Conservation (phyloP, 352 stramenopile genomes). For the Globisporangium rhizosaccharum region DNA sequence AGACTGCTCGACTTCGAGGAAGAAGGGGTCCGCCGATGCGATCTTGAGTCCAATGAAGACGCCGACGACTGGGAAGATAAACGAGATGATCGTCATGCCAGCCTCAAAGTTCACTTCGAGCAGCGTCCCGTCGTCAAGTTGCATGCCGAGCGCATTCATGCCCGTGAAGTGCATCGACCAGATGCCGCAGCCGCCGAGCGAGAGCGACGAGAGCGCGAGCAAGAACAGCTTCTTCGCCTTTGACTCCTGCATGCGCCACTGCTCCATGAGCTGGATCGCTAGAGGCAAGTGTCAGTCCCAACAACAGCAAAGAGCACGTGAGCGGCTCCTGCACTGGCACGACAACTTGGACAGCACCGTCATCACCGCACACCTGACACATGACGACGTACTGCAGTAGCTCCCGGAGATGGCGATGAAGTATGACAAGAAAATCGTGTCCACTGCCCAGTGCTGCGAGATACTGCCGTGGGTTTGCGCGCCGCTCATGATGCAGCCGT, state of each 20-base stretch:
- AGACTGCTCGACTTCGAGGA: conserved; percentile 50
- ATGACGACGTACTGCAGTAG: conserved; percentile 44
- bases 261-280: conserved; percentile 73
- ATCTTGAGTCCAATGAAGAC: conserved; percentile 55
- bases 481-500: no score
- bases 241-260: conserved; percentile 45
- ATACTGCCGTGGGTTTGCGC: not conserved
- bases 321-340: not conserved
- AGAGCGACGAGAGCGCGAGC: conserved; percentile 29
- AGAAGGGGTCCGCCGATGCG: conserved; percentile 54
- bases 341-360: not conserved
- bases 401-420: conserved; percentile 50
- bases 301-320: no score
- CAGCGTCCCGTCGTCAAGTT: conserved; percentile 23
- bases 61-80: conserved; percentile 43
- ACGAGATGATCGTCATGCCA: conserved; percentile 45
- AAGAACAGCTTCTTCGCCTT: conserved; percentile 29
- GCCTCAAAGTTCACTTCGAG: conserved; percentile 48
- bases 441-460: conserved; percentile 38
- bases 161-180: conserved; percentile 73
- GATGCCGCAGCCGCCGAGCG: conserved; percentile 57
- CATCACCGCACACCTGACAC: no score
- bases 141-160: conserved; percentile 47
- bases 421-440: conserved; percentile 41
- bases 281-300: not conserved